Evolutionary conservation across 768 basidiomycete genomes (phyloP).

Genomic region (Coprinopsis marcescibilis): DNA sequence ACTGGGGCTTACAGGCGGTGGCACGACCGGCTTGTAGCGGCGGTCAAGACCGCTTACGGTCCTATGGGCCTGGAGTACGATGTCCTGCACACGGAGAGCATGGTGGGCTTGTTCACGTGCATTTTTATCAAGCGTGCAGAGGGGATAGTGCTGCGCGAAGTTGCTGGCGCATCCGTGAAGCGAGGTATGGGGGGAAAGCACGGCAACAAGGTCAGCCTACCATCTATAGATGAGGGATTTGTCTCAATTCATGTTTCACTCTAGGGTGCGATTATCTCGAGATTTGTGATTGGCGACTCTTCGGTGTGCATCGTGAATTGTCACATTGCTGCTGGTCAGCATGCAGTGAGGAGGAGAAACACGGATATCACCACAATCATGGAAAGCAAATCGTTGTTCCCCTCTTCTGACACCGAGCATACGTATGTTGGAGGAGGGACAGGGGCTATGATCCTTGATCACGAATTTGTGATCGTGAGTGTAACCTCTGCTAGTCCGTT

Average conservation of each 20-base stretch:
- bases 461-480: constrained; percentile 86
- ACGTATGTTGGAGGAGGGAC: constrained; percentile 88
- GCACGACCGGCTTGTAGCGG: constrained; percentile 72
- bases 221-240: not conserved
- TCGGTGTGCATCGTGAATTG: constrained; percentile 95
- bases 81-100: constrained; percentile 76
- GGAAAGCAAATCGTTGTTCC: constrained; percentile 73
- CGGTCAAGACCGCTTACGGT: constrained; percentile 72
- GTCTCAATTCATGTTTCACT: constrained; percentile 6
- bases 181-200: constrained; percentile 89
- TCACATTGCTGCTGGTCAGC: constrained; percentile 94
- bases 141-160: constrained; percentile 53
- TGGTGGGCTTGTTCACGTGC: constrained; percentile 84
- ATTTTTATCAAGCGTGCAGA: constrained; percentile 70
- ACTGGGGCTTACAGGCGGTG: constrained; percentile 84
- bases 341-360: constrained; percentile 75
- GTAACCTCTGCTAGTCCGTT: not conserved
- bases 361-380: constrained; percentile 83
- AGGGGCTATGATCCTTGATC: constrained; percentile 89
- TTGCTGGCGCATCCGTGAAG: constrained; percentile 79
- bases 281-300: constrained; percentile 87
- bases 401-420: constrained; percentile 45
- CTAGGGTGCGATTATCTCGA: constrained; percentile 86
- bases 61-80: constrained; percentile 63
- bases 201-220: constrained; percentile 79